A percentile compares a stretch with the other conserved stretches of the same genome.
Conservation (phyloP, 1,139 yeast genomes). For the Zhuliangozyma parablackwelliae region DNA sequence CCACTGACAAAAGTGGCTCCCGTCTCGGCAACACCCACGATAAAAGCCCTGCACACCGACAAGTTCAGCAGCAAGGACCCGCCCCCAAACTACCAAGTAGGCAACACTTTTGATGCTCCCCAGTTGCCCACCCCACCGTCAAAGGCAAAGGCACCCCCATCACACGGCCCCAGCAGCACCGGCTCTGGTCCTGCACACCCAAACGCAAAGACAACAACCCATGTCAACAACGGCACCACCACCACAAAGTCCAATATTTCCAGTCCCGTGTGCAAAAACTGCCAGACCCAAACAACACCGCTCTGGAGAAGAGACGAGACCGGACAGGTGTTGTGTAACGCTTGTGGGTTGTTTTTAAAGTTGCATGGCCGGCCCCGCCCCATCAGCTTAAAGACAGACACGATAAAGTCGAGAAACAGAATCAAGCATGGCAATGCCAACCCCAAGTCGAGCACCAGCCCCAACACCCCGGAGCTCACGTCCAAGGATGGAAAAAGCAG, state of each 20-base stretch:
- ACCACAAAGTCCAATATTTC: slow-evolving; percentile 48
- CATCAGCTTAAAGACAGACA: slow-evolving; percentile 83
- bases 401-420: slow-evolving; percentile 84
- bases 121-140: slow-evolving; percentile 12
- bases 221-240: slow-evolving; percentile 40
- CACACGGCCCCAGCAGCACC: background rate
- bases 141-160: slow-evolving; percentile 4
- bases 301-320: slow-evolving; percentile 92
- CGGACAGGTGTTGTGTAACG: slow-evolving; percentile 91
- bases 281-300: slow-evolving; percentile 90
- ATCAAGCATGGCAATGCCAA: slow-evolving; percentile 45
- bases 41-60: slow-evolving; percentile 1
- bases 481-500: slow-evolving; percentile 26
- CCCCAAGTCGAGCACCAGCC: slow-evolving; percentile 24
- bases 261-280: slow-evolving; percentile 79
- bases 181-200: slow-evolving; percentile 33
- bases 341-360: slow-evolving; percentile 88
- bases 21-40: slow-evolving; percentile 1
- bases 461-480: slow-evolving; percentile 46
- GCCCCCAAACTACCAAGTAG: slow-evolving; percentile 3
- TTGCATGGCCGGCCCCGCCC: slow-evolving; percentile 93
- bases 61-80: slow-evolving; percentile 2
- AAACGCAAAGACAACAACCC: slow-evolving; percentile 47
- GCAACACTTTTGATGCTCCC: background rate
- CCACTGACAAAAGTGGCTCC: background rate